Conservation (phyloP, 768 basidiomycete species). For the Paxillus ammoniavirescens region DNA sequence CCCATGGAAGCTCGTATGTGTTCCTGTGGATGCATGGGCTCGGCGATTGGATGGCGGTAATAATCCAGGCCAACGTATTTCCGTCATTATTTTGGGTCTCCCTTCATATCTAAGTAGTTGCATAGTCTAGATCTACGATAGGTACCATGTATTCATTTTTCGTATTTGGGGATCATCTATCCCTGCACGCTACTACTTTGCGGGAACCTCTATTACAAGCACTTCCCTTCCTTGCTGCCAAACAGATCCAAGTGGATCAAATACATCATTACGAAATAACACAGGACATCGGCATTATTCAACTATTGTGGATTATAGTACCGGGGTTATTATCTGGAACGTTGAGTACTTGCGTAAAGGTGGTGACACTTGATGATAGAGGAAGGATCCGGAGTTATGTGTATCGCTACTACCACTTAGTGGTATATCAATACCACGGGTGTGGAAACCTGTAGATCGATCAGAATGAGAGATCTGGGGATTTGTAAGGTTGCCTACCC, state of each 20-base stretch:
- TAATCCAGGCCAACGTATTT: background rate
- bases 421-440: background rate
- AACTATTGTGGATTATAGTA: background rate
- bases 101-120: conserved; percentile 24
- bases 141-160: conserved; percentile 18
- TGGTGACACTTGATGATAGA: background rate
- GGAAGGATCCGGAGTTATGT: background rate
- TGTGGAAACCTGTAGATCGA: conserved; percentile 6
- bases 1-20: conserved; percentile 18
- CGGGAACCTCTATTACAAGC: background rate
- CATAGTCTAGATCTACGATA: conserved; percentile 15
- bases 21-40: conserved; percentile 16
- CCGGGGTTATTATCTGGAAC: background rate
- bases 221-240: too few relatives aligned
- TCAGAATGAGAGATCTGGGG: conserved; percentile 3
- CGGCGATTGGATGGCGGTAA: conserved; percentile 25
- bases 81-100: conserved; percentile 21
- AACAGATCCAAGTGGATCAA: too few relatives aligned
- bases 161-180: background rate
- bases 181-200: background rate
- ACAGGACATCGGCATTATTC: background rate
- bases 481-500: conserved; percentile 1
- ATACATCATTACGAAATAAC: background rate
- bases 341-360: background rate
- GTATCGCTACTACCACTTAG: background rate